Conservation (phyloP, 768 basidiomycete species). For the Pisolithus orientalis region DNA sequence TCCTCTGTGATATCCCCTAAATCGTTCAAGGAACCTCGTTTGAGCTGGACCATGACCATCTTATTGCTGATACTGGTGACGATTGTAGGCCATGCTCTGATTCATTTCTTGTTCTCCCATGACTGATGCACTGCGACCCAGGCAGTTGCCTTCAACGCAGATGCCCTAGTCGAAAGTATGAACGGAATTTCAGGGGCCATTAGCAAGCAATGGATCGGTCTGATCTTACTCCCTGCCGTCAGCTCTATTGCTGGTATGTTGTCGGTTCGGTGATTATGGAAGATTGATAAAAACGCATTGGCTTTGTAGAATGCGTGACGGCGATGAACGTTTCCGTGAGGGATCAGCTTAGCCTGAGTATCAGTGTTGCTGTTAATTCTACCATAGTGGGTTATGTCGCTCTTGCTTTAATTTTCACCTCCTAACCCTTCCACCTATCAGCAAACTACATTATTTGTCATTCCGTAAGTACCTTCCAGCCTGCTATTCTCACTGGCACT, state of each 20-base stretch:
- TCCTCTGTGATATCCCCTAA: slow-evolving; percentile 10
- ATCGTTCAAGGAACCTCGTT: slow-evolving; percentile 42
- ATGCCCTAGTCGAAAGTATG: slow-evolving; percentile 79
- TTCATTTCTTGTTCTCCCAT: background rate
- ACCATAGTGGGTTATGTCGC: slow-evolving; percentile 48
- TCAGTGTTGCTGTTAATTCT: slow-evolving; percentile 80
- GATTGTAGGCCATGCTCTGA: slow-evolving; percentile 36
- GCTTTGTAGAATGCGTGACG: slow-evolving; percentile 68
- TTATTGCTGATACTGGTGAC: slow-evolving; percentile 54
- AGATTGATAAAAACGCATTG: background rate
- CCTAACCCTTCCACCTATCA: slow-evolving; percentile 19
- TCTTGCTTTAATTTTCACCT: background rate
- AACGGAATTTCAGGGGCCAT: slow-evolving; percentile 66
- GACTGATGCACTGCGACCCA: slow-evolving; percentile 13
- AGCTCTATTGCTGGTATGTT: slow-evolving; percentile 68
- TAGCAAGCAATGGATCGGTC: slow-evolving; percentile 82
- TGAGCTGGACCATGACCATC: slow-evolving; percentile 56
- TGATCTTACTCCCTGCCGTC: slow-evolving; percentile 84
- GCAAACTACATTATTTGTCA: slow-evolving; percentile 83
- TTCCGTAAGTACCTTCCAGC: slow-evolving; percentile 49
- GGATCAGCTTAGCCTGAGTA: slow-evolving; percentile 74
- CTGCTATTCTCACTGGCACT: background rate
- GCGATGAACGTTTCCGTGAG: slow-evolving; percentile 87
- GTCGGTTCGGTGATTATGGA: background rate
- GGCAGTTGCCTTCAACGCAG: slow-evolving; percentile 57